Evolutionary conservation across 106 monocot genomes (phyloP).

Genomic region (Phalaenopsis aphrodite): DNA sequence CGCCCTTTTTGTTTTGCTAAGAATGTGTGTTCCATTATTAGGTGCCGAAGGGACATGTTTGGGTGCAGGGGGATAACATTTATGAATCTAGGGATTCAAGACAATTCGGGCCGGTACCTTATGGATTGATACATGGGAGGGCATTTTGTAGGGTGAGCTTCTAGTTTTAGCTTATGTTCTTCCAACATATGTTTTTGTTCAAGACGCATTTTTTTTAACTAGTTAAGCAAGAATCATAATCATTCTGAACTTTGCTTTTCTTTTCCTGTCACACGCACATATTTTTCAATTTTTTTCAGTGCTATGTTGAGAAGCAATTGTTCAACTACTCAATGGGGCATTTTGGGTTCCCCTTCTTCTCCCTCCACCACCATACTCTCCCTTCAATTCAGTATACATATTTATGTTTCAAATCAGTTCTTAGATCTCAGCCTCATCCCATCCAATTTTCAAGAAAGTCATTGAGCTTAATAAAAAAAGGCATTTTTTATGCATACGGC

Average conservation of each 20-base stretch:
- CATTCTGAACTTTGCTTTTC: background rate
- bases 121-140: conserved; percentile 59
- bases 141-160: conserved; percentile 62
- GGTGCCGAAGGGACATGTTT: conserved; percentile 43
- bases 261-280: background rate
- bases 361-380: background rate
- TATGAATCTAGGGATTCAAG: conserved; percentile 79
- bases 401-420: background rate
- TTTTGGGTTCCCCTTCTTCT: background rate
- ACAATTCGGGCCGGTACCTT: conserved; percentile 64
- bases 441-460: background rate
- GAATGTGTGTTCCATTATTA: too few relatives aligned
- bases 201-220: too few relatives aligned
- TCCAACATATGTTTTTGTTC: too few relatives aligned
- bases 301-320: background rate
- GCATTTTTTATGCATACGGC: too few relatives aligned
- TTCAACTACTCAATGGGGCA: background rate
- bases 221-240: background rate
- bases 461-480: background rate
- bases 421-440: background rate
- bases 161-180: background rate
- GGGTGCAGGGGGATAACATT: conserved; percentile 87
- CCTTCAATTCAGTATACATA: background rate
- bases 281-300: background rate
- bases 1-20: background rate